These are phyloP conservation scores for Sugiyamaella japonica DNA, from an alignment of 1,139 yeast genomes.

Conservation along the genomic window DNA sequence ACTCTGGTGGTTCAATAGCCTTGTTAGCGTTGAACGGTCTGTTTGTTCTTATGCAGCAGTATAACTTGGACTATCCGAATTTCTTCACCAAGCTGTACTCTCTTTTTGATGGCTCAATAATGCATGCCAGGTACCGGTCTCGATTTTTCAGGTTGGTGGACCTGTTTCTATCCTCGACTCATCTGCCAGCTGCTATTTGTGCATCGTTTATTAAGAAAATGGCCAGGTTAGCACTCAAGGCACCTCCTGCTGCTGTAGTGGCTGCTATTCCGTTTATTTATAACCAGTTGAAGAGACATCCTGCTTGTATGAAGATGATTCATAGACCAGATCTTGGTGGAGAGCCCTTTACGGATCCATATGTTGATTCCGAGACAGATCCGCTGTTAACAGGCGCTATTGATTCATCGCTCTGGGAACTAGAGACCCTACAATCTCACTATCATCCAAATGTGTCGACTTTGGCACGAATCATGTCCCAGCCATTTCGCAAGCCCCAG, in stretches of 20 bases:
- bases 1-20: constrained; percentile 67
- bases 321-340: constrained; percentile 52
- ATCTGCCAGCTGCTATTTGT: constrained; percentile 75
- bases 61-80: constrained; percentile 89
- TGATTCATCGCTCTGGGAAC: constrained; percentile 88
- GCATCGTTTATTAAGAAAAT: constrained; percentile 88
- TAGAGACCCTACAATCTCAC: constrained; percentile 78
- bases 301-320: constrained; percentile 86
- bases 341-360: constrained; percentile 63
- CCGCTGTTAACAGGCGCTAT: constrained; percentile 81
- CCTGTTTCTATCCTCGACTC: constrained; percentile 81
- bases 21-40: constrained; percentile 84
- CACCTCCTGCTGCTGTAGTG: constrained; percentile 89
- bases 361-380: constrained; percentile 58
- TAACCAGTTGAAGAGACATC: constrained; percentile 85
- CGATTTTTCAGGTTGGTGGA: constrained; percentile 88
- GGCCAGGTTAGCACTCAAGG: constrained; percentile 70
- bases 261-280: constrained; percentile 87
- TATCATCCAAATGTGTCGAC: constrained; percentile 96
- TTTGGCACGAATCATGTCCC: constrained; percentile 80
- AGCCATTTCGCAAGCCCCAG: constrained; percentile 83
- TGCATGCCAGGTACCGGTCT: constrained; percentile 80
- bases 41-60: constrained; percentile 77
- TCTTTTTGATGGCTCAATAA: constrained; percentile 64
- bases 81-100: constrained; percentile 82